Percentiles rank a stretch among this genome's conserved stretches.
Evolutionary conservation across 225 moss, liverwort and hornwort species (phyloP).

Genomic region (Thuidium tamariscinum): DNA sequence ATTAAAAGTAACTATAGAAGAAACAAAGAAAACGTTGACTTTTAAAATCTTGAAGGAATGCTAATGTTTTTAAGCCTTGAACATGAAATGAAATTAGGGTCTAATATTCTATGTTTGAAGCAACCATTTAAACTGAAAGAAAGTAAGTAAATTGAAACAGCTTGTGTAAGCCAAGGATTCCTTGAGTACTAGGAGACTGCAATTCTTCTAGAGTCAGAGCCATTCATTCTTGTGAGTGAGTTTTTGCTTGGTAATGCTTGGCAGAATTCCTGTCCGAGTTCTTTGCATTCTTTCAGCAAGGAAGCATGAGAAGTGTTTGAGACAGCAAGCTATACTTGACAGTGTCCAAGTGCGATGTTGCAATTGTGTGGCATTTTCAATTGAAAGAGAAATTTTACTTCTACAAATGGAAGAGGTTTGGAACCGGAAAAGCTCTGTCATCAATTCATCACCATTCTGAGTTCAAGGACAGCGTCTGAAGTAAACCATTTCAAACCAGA

Average conservation of each 20-base stretch:
- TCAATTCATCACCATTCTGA: background rate
- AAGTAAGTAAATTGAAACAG: too few relatives aligned
- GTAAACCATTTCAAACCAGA: background rate
- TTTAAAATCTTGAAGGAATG: background rate
- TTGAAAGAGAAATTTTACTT: background rate
- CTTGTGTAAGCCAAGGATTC: too few relatives aligned
- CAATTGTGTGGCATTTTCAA: background rate
- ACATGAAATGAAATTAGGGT: background rate
- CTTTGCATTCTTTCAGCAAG: too few relatives aligned
- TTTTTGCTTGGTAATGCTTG: too few relatives aligned
- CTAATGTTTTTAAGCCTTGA: rapidly evolving
- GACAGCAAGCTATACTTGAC: background rate
- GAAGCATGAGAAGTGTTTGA: too few relatives aligned
- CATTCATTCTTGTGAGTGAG: too few relatives aligned
- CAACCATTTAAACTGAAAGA: too few relatives aligned
- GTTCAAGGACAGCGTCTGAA: background rate
- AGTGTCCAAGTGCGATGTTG: background rate
- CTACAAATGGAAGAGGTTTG: background rate
- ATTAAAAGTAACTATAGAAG: rapidly evolving
- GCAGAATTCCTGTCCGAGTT: too few relatives aligned
- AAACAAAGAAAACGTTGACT: rapidly evolving
- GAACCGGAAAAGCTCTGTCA: background rate
- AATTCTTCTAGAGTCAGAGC: too few relatives aligned
- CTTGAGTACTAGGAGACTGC: too few relatives aligned
- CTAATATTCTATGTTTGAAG: background rate